Evolutionary conservation across 2,329 filamentous ascomycete species (phyloP).

Genomic region (Corinectria fuckeliana): DNA sequence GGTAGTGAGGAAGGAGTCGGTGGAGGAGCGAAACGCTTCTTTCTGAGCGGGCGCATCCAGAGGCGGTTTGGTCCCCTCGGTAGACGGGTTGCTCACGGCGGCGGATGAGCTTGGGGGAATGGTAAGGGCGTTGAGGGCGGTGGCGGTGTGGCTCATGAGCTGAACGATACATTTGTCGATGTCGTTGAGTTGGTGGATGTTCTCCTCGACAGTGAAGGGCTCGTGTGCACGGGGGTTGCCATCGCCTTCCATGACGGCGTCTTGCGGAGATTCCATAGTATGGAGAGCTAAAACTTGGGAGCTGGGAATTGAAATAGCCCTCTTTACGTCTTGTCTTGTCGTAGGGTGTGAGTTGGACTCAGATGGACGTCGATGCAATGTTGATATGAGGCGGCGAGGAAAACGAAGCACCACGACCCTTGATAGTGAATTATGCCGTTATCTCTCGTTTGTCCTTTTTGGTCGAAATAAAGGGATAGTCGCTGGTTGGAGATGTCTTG

Average conservation of each 20-base stretch:
- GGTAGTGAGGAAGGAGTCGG: conserved; percentile 72
- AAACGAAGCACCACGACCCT: too few species aligned
- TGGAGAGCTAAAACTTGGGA: background rate
- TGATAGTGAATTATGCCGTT: too few species aligned
- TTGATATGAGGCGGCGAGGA: background rate
- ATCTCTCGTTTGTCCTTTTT: background rate
- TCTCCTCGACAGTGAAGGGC: conserved; percentile 76
- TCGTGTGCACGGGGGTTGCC: conserved; percentile 44
- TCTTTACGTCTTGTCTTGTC: background rate
- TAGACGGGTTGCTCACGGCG: conserved; percentile 10
- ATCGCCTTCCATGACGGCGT: conserved; percentile 41
- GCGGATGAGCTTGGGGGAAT: conserved; percentile 34
- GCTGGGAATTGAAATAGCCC: background rate
- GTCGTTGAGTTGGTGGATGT: conserved; percentile 79
- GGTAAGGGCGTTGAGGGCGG: conserved; percentile 54
- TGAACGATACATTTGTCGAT: conserved; percentile 69
- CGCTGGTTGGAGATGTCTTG: background rate
- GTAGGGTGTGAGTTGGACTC: background rate
- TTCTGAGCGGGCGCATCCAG: conserved; percentile 58
- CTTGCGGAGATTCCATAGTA: conserved; percentile 42
- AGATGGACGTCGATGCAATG: background rate
- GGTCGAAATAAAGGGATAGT: background rate
- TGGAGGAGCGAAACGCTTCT: conserved; percentile 63
- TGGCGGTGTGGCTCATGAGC: conserved; percentile 53
- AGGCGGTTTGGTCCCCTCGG: conserved; percentile 32